phyloP scores from a whole-genome alignment of 192 early-diverging fungal genomes.

The Podila minutissima region DNA sequence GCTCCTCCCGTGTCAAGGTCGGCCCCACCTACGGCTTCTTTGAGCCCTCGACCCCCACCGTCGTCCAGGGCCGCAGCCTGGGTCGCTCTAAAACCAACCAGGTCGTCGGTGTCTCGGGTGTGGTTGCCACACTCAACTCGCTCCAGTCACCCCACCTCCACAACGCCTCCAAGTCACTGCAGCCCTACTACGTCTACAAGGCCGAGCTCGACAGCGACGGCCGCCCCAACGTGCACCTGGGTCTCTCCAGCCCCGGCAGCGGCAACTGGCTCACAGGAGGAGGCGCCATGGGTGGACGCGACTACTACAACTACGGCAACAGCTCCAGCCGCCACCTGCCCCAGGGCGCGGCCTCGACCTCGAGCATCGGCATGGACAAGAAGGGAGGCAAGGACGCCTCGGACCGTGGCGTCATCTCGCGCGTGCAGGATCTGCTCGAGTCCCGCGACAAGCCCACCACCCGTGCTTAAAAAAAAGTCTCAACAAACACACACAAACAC shows the following conservation, averaged over 20 bases:
- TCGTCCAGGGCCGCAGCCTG: conserved; percentile 73
- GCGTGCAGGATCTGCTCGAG: conserved; percentile 33
- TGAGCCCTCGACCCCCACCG: conserved; percentile 41
- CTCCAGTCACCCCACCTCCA: conserved; percentile 50
- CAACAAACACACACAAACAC: neutral
- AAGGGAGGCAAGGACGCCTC: neutral
- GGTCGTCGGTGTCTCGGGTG: conserved; percentile 73
- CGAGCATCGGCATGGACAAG: neutral
- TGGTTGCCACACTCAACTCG: conserved; percentile 61
- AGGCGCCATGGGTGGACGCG: neutral
- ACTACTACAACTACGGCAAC: conserved; percentile 8
- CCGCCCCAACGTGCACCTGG: conserved; percentile 53
- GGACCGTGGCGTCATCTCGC: conserved; percentile 26
- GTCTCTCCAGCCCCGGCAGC: conserved; percentile 10
- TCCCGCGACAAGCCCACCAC: conserved; percentile 27
- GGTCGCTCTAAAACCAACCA: conserved; percentile 49
- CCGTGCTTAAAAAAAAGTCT: conserved; percentile 6
- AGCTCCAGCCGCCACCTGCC: conserved; percentile 10
- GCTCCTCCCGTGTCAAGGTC: conserved; percentile 44
- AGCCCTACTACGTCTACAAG: conserved; percentile 69
- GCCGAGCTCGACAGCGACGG: conserved; percentile 63
- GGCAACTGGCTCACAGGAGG: conserved; percentile 16
- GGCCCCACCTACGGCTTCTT: conserved; percentile 50
- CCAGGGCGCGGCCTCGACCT: conserved; percentile 8
- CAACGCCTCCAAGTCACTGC: conserved; percentile 55